Conservation (phyloP, 495 filamentous ascomycete species). For the Talaromyces trachyspermus region DNA sequence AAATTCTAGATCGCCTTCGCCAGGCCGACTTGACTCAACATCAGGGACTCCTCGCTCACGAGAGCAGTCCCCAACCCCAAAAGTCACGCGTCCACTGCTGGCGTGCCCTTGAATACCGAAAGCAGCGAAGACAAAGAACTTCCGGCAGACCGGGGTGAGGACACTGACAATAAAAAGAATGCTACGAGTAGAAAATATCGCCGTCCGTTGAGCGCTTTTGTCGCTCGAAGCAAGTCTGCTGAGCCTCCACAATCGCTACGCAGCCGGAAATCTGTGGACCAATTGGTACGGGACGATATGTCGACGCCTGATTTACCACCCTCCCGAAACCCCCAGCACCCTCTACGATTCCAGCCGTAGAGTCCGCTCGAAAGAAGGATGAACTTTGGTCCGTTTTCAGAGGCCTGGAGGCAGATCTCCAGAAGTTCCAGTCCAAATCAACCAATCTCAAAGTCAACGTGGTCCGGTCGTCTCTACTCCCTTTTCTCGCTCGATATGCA, state of each 20-base stretch:
- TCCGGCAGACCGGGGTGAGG: not conserved
- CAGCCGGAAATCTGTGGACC: conserved; percentile 52
- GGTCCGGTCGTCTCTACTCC: conserved; percentile 70
- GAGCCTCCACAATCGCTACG: conserved; percentile 42
- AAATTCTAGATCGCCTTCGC: conserved; percentile 53
- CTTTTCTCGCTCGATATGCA: conserved; percentile 69
- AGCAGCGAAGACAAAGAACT: conserved; percentile 8
- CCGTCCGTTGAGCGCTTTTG: conserved; percentile 45
- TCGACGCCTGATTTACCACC: conserved; percentile 43
- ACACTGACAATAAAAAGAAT: conserved; percentile 4
- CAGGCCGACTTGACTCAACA: conserved; percentile 35
- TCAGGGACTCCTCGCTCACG: conserved; percentile 30
- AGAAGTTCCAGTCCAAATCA: conserved; percentile 74
- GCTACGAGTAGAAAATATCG: conserved; percentile 33
- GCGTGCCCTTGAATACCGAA: conserved; percentile 19
- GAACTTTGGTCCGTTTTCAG: conserved; percentile 86
- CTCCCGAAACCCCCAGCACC: conserved; percentile 37
- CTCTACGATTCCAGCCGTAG: conserved; percentile 26
- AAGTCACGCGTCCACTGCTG: conserved; percentile 22
- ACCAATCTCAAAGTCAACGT: conserved; percentile 73
- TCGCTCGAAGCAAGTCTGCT: conserved; percentile 38
- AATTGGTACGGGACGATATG: conserved; percentile 40
- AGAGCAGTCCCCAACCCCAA: conserved; percentile 27
- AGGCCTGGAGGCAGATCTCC: conserved; percentile 71
- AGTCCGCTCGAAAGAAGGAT: conserved; percentile 57